phyloP scores from a whole-genome alignment of 257 asterid genomes.

The Nicotiana undulata region DNA sequence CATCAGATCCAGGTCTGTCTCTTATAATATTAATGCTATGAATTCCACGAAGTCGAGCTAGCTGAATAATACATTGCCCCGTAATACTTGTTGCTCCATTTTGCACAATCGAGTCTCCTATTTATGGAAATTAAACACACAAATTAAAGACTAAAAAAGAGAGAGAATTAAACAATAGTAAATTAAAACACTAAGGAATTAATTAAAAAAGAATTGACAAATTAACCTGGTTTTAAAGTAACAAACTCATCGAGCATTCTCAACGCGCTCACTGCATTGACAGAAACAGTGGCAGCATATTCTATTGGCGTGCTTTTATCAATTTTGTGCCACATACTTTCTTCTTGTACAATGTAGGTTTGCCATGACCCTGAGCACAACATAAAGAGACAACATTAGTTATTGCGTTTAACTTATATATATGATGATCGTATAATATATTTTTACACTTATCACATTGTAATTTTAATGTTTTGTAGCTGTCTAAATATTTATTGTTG shows the following conservation, averaged over 20 bases:
- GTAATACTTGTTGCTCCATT: conserved; percentile 94
- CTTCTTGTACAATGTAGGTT: conserved; percentile 73
- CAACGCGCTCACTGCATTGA: conserved; percentile 83
- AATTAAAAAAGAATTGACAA: conserved; percentile 1
- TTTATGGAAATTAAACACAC: neutral
- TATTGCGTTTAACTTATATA: too few relatives aligned
- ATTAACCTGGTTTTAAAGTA: conserved; percentile 51
- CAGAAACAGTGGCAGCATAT: conserved; percentile 78
- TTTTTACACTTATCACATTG: too few relatives aligned
- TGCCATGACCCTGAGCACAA: conserved; percentile 75
- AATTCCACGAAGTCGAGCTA: conserved; percentile 70
- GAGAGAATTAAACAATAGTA: neutral
- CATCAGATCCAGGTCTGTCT: conserved; percentile 83
- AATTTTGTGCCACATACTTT: conserved; percentile 72
- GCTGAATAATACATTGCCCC: conserved; percentile 89
- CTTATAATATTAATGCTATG: conserved; percentile 65
- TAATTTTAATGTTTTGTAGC: too few relatives aligned
- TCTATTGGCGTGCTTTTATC: conserved; percentile 62
- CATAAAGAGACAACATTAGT: neutral
- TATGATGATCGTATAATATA: too few relatives aligned
- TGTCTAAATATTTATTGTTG: too few relatives aligned
- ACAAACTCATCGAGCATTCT: conserved; percentile 89
- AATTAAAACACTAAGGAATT: conserved; percentile 7
- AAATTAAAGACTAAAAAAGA: neutral
- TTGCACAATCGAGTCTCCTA: conserved; percentile 85